A percentile compares a stretch with the other conserved stretches of the same genome.
Conservation (phyloP, 176 grass and related monocot species). For the Carex scoparia region DNA sequence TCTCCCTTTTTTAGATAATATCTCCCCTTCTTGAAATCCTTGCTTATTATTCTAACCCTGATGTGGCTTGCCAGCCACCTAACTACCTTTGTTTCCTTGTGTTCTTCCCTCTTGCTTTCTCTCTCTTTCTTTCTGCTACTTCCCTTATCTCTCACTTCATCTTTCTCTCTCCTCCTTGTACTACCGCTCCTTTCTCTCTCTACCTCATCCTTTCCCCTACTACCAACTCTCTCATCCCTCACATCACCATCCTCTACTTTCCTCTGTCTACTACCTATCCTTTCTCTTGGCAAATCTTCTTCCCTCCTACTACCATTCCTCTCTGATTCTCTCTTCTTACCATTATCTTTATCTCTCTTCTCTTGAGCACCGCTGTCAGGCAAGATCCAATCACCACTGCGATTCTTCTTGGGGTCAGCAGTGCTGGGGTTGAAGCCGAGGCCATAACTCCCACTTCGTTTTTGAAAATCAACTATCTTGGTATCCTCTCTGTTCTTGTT, state of each 20-base stretch:
- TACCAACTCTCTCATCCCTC: constrained; percentile 16
- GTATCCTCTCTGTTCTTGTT: constrained; percentile 66
- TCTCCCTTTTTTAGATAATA: constrained; percentile 79
- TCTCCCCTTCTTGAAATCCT: constrained; percentile 54
- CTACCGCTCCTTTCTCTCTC: constrained; percentile 29
- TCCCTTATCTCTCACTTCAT: constrained; percentile 34
- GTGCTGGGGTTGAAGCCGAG: constrained; percentile 62
- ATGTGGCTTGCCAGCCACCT: constrained; percentile 83
- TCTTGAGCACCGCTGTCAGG: constrained; percentile 31
- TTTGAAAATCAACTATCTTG: constrained; percentile 57
- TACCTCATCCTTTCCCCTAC: constrained; percentile 24
- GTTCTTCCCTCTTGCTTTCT: constrained; percentile 29
- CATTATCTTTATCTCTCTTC: constrained; percentile 36
- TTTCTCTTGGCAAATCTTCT: constrained; percentile 19
- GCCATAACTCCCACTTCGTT: constrained; percentile 51
- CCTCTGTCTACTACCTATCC: constrained; percentile 14
- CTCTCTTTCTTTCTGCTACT: constrained; percentile 29
- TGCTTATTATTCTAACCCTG: constrained; percentile 74
- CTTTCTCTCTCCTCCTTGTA: constrained; percentile 21
- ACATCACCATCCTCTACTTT: constrained; percentile 12
- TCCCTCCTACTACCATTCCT: constrained; percentile 13
- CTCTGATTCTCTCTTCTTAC: constrained; percentile 41
- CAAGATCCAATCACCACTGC: constrained; percentile 42
- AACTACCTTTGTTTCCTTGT: constrained; percentile 22
- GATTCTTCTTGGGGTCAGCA: constrained; percentile 70